These are phyloP conservation scores for Poterioochromonas sp. DNA, from an alignment of 352 stramenopile genomes.

Conservation along the genomic window DNA sequence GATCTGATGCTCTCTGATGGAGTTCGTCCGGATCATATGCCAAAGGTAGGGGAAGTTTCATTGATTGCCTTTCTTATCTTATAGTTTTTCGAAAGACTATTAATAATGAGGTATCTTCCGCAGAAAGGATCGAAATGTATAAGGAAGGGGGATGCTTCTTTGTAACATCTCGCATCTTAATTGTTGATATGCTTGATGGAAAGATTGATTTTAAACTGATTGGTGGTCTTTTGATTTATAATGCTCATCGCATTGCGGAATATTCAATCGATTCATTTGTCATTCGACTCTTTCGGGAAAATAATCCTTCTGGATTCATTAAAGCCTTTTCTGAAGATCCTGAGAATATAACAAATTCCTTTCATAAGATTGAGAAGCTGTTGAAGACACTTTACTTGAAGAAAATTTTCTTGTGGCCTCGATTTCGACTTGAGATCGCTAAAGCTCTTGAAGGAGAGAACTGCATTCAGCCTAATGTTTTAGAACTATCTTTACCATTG, in stretches of 20 bases:
- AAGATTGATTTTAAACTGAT: conserved; percentile 49
- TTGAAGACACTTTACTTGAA: conserved; percentile 82
- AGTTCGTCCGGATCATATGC: conserved; percentile 67
- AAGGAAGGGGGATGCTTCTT: conserved; percentile 77
- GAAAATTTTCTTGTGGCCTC: conserved; percentile 82
- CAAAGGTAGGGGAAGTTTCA: conserved; percentile 64
- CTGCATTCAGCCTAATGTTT: conserved; percentile 72
- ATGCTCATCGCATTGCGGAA: conserved; percentile 63
- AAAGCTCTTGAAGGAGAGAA: conserved; percentile 60
- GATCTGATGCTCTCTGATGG: conserved; percentile 73
- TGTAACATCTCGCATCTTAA: conserved; percentile 89
- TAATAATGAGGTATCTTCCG: conserved; percentile 57
- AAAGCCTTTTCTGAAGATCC: conserved; percentile 91
- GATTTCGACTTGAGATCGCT: conserved; percentile 82
- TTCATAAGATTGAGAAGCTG: conserved; percentile 86
- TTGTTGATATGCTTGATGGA: conserved; percentile 87
- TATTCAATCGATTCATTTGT: conserved; percentile 94
- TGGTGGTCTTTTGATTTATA: conserved; percentile 38
- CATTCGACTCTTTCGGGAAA: conserved; percentile 74
- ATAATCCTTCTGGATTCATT: conserved; percentile 79
- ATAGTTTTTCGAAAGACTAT: conserved; percentile 8
- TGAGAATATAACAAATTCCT: conserved; percentile 72
- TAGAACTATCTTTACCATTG: conserved; percentile 82
- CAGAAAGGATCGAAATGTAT: conserved; percentile 75
- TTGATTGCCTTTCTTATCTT: background rate